Base-by-base conservation (phyloP, 148 eudicot genomes). In the Rhododendron williamsianum region DNA sequence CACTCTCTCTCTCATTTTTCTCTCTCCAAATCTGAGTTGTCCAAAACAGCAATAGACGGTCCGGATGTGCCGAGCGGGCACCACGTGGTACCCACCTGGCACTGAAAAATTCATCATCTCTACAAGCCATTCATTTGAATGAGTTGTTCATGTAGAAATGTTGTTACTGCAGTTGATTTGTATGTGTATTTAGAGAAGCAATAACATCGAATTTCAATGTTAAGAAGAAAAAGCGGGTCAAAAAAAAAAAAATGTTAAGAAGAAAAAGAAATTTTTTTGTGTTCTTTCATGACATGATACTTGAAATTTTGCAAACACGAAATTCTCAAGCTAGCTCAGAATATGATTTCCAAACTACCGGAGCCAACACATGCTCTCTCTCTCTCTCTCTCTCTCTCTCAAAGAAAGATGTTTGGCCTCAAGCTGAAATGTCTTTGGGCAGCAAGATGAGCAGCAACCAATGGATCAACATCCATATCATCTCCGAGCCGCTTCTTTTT, bases 371-470 rank as follows among this genome's bases (percentile, higher is more conserved):
- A 30, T 21, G 27, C 43, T 54, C 60, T 13, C 10, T 65, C 72
- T 23, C 77, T 15, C 60, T 13, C 10, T 65, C 72, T 23, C 77
- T 15, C 41, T 41, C 25, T 60, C 38, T 54, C 71, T 60, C 27
- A 89, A 12, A 87, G 4, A 77, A 58, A 86, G 78, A 90, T 63
- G 60, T 86, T 87, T 21, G 86, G 88, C 85, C 90, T 87, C 78
- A 81, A n/a, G 79, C 79, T 8, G 85, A 89, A 91, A 73, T 89
- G 87, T 56, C 72, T 86, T 65, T 91, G 91, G 23, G 92, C 88
- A 84, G 87, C 84, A 78, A 90, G 71, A n/a, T 84, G 90, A 51
- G 88, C 84, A 54, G 84, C 88, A n/a, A 89, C 19, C 69, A 82
- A n/a, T 1, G 78, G 69, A 76, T 80, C 86, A 73, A 13, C 43